Evolutionary conservation across 306 rosid genomes (phyloP), one percentile per base, ranked within the genome.

Genomic region (Prunus mume): DNA sequence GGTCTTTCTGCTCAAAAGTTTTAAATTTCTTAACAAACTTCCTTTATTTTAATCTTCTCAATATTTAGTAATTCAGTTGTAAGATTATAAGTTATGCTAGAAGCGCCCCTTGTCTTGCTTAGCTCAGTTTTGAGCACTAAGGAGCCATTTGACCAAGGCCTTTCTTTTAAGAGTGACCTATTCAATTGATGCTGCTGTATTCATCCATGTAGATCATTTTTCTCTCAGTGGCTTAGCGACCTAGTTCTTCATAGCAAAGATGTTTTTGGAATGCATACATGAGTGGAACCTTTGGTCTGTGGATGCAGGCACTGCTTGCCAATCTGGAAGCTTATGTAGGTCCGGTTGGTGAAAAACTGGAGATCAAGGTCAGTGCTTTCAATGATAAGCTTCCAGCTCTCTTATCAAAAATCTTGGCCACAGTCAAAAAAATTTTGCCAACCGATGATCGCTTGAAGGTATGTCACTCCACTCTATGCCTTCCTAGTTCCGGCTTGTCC

Each of bases 251-350:
- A 5, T 17, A 20, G 30, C 19, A 50, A 47, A 61, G 12, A 27
- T 28, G 13, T 52, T 67, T 79, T 56, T 4, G 43, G 38, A 22
- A 13, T 74, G 25, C 27, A 69, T 38, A 11, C 45, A 9, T 60
- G 64, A 41, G 1, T 1, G 19, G 45, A 72, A 58, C 66, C 51
- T 51, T 66, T 55, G 22, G 49, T 68, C n/a, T 69, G 22, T 82
- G 70, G 24, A 5, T 85, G 88, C 91, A 92, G 98, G 98, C 98
- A 55, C 89, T 90, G 80, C 41, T 88, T 76, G 97, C 98, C 84
- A 95, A 90, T 88, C 86, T 95, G 84, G 97, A 90, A 84, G 92
- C 97, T 80, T 92, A 93, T n/a, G 96, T 92, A 43, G 80, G 89
- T 62, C 79, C 83, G 75, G 78, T 74, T 47, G 85, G 89, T 46